phyloP scores from a whole-genome alignment of 495 filamentous ascomycete species.

The Hypoxylon intermedium region DNA sequence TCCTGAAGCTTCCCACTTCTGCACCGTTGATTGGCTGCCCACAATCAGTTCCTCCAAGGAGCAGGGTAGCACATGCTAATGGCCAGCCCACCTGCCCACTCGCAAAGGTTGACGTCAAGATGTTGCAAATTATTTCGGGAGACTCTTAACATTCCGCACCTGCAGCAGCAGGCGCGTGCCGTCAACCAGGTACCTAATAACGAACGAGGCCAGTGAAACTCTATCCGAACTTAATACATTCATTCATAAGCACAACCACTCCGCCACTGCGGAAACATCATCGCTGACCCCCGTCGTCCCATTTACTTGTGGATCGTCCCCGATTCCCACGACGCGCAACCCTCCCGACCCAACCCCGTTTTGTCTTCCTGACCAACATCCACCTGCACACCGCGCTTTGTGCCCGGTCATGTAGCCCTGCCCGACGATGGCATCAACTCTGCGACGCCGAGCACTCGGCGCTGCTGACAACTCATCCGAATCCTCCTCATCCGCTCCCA shows the following conservation, averaged over 20 bases:
- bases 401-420: slow-evolving; percentile 35
- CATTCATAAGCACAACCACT: too few species aligned
- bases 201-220: background rate
- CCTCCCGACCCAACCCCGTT: slow-evolving; percentile 14
- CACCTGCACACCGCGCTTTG: slow-evolving; percentile 11
- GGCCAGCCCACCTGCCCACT: background rate
- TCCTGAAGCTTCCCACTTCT: background rate
- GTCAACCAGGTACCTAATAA: slow-evolving; percentile 20
- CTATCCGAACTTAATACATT: background rate
- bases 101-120: slow-evolving; percentile 32
- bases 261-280: too few species aligned
- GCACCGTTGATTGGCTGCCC: slow-evolving; percentile 5
- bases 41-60: background rate
- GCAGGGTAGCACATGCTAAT: slow-evolving; percentile 18
- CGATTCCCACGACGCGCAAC: slow-evolving; percentile 8
- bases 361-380: slow-evolving; percentile 1
- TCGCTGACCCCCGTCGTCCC: slow-evolving; percentile 23
- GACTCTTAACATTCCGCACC: slow-evolving; percentile 1
- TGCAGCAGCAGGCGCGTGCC: slow-evolving; percentile 8
- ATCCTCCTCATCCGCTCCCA: slow-evolving; percentile 35
- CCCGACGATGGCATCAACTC: slow-evolving; percentile 50
- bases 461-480: slow-evolving; percentile 45
- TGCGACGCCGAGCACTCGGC: slow-evolving; percentile 57
- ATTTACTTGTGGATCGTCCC: slow-evolving; percentile 13
- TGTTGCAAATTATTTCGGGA: slow-evolving; percentile 24